Conservation (phyloP, 1,284 basidiomycete species). For the Ceratobasidium sp. region DNA sequence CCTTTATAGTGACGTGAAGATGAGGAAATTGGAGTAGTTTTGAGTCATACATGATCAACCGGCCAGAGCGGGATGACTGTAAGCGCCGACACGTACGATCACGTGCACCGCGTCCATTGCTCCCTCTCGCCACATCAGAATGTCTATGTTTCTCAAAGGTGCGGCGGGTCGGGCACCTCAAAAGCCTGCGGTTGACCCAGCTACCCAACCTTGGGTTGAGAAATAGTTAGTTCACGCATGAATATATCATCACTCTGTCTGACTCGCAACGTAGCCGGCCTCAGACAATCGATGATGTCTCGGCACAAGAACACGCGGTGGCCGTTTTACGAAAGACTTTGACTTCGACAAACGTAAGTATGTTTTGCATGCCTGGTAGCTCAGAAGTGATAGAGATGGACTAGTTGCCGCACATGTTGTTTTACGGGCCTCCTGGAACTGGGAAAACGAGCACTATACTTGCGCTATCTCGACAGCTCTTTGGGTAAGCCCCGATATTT, state of each 20-base stretch:
- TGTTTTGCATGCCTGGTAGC: no score
- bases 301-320: slow-evolving; percentile 96
- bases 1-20: background rate
- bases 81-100: slow-evolving; percentile 3
- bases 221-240: slow-evolving; percentile 76
- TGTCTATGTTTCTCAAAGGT: slow-evolving; percentile 66
- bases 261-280: slow-evolving; percentile 70
- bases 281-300: slow-evolving; percentile 96
- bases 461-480: slow-evolving; percentile 91
- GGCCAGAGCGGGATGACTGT: background rate
- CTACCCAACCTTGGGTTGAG: slow-evolving; percentile 94
- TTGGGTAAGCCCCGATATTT: slow-evolving; percentile 68
- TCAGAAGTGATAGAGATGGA: background rate
- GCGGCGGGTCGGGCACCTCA: slow-evolving; percentile 49
- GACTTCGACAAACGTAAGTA: slow-evolving; percentile 85
- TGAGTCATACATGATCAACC: background rate
- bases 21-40: background rate
- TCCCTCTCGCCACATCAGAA: slow-evolving; percentile 7
- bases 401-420: slow-evolving; percentile 98
- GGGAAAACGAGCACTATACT: slow-evolving; percentile 99
- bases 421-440: slow-evolving; percentile 98
- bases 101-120: slow-evolving; percentile 1
- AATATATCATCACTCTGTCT: background rate
- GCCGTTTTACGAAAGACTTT: slow-evolving; percentile 91
- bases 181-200: slow-evolving; percentile 62